These are phyloP conservation scores for Rhynchospora pubera DNA, from an alignment of 176 grass and related monocot genomes.

Conservation along the genomic window DNA sequence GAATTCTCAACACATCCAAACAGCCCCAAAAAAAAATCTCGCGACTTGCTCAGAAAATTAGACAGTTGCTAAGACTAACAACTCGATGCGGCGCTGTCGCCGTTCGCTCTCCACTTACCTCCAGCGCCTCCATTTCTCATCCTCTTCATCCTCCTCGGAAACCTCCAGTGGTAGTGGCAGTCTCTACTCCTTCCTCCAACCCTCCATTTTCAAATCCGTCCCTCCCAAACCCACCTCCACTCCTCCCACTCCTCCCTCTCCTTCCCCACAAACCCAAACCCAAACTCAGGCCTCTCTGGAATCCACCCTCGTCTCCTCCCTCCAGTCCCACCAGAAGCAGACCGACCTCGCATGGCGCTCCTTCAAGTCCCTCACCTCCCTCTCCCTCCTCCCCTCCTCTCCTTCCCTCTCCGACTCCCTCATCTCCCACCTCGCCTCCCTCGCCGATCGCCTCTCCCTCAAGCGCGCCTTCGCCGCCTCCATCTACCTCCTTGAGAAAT, in stretches of 20 bases:
- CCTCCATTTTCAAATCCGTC: slow-evolving; percentile 37
- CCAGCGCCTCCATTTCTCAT: too few relatives aligned
- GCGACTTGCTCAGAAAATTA: too few relatives aligned
- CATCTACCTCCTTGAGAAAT: slow-evolving; percentile 71
- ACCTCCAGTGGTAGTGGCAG: too few relatives aligned
- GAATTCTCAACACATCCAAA: too few relatives aligned
- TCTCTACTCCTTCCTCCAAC: slow-evolving; percentile 84
- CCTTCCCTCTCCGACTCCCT: slow-evolving; percentile 56
- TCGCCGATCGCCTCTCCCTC: slow-evolving; percentile 51
- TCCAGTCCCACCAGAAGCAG: slow-evolving; percentile 28
- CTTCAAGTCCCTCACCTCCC: slow-evolving; percentile 65
- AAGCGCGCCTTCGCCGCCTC: slow-evolving; percentile 78
- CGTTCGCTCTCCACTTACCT: too few relatives aligned
- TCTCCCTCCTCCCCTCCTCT: slow-evolving; percentile 41
- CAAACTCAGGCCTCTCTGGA: slow-evolving; percentile 40
- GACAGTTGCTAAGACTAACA: too few relatives aligned
- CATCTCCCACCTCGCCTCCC: slow-evolving; percentile 57
- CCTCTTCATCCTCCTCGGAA: too few relatives aligned
- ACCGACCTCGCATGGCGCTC: slow-evolving; percentile 71
- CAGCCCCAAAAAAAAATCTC: too few relatives aligned
- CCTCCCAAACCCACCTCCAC: not conserved
- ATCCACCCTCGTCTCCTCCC: slow-evolving; percentile 38
- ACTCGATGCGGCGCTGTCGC: too few relatives aligned
- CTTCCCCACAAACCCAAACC: slow-evolving; percentile 5
- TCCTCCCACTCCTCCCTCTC: slow-evolving; percentile 7